These are phyloP conservation scores for Lipomyces lipofer DNA, from an alignment of 805 yeast species.

Conservation along the genomic window DNA sequence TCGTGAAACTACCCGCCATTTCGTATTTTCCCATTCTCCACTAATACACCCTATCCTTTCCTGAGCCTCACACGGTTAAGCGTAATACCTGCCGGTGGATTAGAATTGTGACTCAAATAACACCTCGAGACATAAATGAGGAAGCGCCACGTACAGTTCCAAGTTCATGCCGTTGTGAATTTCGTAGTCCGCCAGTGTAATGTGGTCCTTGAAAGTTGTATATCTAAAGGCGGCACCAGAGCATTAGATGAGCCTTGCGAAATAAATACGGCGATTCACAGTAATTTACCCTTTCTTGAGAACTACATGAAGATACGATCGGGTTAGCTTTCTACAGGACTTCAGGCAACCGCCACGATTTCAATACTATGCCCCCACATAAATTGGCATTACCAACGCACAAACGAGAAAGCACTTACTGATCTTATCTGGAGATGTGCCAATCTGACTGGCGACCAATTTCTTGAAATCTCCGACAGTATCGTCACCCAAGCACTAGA, in stretches of 20 bases:
- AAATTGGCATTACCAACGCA: neutral
- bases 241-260: no score
- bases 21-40: no score
- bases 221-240: slow-evolving; percentile 41
- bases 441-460: slow-evolving; percentile 78
- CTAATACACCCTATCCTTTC: no score
- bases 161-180: slow-evolving; percentile 84
- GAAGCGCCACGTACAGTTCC: slow-evolving; percentile 59
- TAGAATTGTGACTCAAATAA: neutral
- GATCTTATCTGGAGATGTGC: slow-evolving; percentile 62
- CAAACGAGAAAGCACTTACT: no score
- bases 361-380: no score
- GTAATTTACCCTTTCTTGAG: slow-evolving; percentile 67
- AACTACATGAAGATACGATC: slow-evolving; percentile 41
- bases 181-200: slow-evolving; percentile 90
- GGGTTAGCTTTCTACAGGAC: neutral
- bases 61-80: neutral
- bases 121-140: neutral
- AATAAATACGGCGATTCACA: no score
- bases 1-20: no score
- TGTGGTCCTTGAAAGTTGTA: slow-evolving; percentile 82
- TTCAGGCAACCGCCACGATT: neutral
- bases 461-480: slow-evolving; percentile 88
- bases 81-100: slow-evolving; percentile 7
- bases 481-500: slow-evolving; percentile 77